Percentiles rank a stretch among this genome's conserved stretches.
Evolutionary conservation across 495 filamentous ascomycete genomes (phyloP).

Genomic region (Elasticomyces elasticus): DNA sequence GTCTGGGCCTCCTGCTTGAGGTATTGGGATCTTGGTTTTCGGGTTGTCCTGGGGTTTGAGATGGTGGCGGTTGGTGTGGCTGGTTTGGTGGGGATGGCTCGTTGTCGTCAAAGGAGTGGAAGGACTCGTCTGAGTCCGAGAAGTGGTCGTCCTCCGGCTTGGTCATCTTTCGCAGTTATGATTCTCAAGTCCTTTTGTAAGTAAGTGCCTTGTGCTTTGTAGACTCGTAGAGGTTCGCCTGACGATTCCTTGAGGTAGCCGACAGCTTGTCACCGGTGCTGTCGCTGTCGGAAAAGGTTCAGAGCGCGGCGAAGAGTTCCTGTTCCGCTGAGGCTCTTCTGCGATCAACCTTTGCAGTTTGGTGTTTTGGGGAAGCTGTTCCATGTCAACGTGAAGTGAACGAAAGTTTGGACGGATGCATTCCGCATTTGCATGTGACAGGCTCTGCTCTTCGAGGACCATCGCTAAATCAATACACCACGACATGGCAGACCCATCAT

Average conservation of each 20-base stretch:
- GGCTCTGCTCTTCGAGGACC: no score
- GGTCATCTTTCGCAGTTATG: not conserved
- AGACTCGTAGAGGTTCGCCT: no score
- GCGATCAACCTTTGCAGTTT: no score
- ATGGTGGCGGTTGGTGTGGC: not conserved
- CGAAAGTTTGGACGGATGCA: not conserved
- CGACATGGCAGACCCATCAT: conserved; percentile 17
- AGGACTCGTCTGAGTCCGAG: conserved; percentile 22
- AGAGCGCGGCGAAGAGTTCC: no score
- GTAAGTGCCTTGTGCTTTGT: no score
- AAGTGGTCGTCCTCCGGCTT: conserved; percentile 15
- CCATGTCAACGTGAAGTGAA: not conserved
- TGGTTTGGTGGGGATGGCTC: conserved; percentile 2
- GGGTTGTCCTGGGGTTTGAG: not conserved
- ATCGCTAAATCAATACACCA: not conserved
- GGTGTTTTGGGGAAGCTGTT: not conserved
- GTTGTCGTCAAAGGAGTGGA: conserved; percentile 19
- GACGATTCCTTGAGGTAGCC: no score
- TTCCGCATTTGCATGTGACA: conserved; percentile 2
- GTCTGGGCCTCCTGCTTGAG: not conserved
- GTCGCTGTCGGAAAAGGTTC: no score
- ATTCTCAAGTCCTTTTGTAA: not conserved
- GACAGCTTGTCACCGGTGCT: not conserved
- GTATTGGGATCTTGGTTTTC: not conserved
- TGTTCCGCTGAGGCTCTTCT: no score